Base-by-base conservation (phyloP, 2,329 filamentous ascomycete species). In the Metarhizium rileyi region DNA sequence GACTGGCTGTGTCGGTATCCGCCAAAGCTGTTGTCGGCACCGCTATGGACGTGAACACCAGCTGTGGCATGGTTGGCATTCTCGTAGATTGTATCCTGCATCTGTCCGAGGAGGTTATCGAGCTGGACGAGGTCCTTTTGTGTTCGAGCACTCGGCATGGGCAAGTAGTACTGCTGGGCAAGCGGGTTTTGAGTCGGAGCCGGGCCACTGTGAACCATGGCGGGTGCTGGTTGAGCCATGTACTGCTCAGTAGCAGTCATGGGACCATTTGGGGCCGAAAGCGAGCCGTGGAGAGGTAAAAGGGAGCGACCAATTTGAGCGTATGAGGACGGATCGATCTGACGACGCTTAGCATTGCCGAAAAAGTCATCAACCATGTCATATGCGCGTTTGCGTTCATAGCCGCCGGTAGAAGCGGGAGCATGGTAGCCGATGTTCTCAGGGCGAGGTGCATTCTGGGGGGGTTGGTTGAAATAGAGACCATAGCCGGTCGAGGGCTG, bases 71-170 rank as follows among this genome's bases (percentile, higher is more conserved):
- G 84, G 59, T 83, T 87, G 49, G 90, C 84, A 66, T 85, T 95
- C 70, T 97, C 93, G 64, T 97, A 97, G 45, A 97, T 89, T 43
- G 91, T 96, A 56, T 86, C 84, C 70, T 96, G 90, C 76, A 97
- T 91, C 70, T 96, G 89, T 70, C 95, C 90, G 49, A 98, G 80
- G 66, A 97, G 87, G 63, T 90, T 86, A 66, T 97, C 93, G 61
- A 97, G 90, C 65, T 95, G 90, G 65, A 95, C 74, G 41, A 98
- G 76, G 65, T 98, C 93, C 65, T 83, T 90, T 77, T 97, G 95
- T 45, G 90, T 96, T 62, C 91, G 84, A 50, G 94, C 77, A 60
- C 90, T 94, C 44, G 83, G 83, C 74, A 95, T 89, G 9, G 90
- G 83, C 48, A 93, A 88, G 52, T 96, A 76, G 54, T 89, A 88